phyloP scores from a whole-genome alignment of 2,329 filamentous ascomycete species.

The Penicillium fuscoglaucum region DNA sequence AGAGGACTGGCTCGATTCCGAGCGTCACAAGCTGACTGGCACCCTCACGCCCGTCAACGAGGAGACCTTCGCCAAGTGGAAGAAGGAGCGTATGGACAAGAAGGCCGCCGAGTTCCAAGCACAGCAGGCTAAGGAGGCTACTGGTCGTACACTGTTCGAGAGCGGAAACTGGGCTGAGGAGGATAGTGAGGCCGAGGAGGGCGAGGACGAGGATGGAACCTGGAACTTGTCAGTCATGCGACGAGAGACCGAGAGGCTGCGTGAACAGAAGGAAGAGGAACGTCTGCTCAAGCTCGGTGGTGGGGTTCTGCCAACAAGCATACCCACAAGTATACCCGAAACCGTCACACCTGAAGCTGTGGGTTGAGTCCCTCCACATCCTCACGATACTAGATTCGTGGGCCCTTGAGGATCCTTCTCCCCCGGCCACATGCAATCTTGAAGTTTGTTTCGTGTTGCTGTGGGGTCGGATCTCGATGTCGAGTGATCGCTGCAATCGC shows the following conservation, averaged over 20 bases:
- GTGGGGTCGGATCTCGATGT: slow-evolving; percentile 26
- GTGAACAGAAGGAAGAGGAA: slow-evolving; percentile 76
- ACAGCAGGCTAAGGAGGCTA: slow-evolving; percentile 88
- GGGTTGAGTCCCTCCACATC: slow-evolving; percentile 27
- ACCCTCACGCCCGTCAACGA: slow-evolving; percentile 89
- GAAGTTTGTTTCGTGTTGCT: slow-evolving; percentile 12
- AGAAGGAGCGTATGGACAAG: slow-evolving; percentile 90
- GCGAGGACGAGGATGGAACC: slow-evolving; percentile 55
- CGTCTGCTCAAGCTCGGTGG: slow-evolving; percentile 47
- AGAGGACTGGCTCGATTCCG: slow-evolving; percentile 95
- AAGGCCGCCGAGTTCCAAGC: slow-evolving; percentile 93
- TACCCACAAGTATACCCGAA: slow-evolving; percentile 8
- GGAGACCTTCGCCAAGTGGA: slow-evolving; percentile 95
- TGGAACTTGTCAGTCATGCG: slow-evolving; percentile 85
- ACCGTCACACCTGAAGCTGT: slow-evolving; percentile 26
- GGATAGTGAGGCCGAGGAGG: slow-evolving; percentile 56
- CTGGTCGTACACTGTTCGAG: slow-evolving; percentile 91
- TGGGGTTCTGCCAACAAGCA: slow-evolving; percentile 21
- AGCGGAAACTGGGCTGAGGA: slow-evolving; percentile 84
- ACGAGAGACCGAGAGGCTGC: slow-evolving; percentile 76
- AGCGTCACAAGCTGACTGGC: slow-evolving; percentile 91
- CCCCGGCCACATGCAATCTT: slow-evolving; percentile 7
- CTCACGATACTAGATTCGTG: slow-evolving; percentile 30
- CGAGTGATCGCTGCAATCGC: slow-evolving; percentile 29
- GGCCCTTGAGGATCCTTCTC: slow-evolving; percentile 28